A percentile compares a stretch with the other conserved stretches of the same genome.
These are phyloP conservation scores for Grosmannia clavigera DNA, from an alignment of 2,329 filamentous ascomycete species.

Conservation along the genomic window DNA sequence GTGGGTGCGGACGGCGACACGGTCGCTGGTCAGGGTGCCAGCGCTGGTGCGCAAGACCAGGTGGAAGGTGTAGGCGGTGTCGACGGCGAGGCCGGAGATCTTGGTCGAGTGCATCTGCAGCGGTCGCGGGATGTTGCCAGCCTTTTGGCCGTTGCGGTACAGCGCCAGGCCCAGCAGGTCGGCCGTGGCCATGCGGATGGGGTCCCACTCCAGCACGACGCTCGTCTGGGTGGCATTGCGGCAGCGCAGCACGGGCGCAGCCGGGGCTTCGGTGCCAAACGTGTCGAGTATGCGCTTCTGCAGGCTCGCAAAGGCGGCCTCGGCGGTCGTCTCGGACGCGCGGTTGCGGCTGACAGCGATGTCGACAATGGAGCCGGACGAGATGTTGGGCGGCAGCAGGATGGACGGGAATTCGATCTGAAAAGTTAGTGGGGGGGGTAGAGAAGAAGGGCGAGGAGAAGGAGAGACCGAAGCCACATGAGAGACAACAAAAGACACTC, in stretches of 20 bases:
- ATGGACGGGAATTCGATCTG: slow-evolving; percentile 99
- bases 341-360: slow-evolving; percentile 88
- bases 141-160: slow-evolving; percentile 94
- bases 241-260: slow-evolving; percentile 69
- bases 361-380: slow-evolving; percentile 93
- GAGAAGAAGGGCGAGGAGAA: background rate
- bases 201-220: slow-evolving; percentile 95
- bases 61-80: slow-evolving; percentile 93
- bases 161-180: slow-evolving; percentile 80
- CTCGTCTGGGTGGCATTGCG: slow-evolving; percentile 98
- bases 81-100: slow-evolving; percentile 90
- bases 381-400: slow-evolving; percentile 86
- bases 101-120: slow-evolving; percentile 87
- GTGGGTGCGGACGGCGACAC: slow-evolving; percentile 78
- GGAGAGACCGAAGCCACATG: slow-evolving; percentile 5
- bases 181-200: slow-evolving; percentile 82
- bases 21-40: slow-evolving; percentile 74
- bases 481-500: background rate
- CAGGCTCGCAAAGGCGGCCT: slow-evolving; percentile 67
- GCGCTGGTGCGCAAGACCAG: slow-evolving; percentile 82
- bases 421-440: background rate
- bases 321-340: slow-evolving; percentile 60
- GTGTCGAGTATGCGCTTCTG: slow-evolving; percentile 78
- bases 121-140: slow-evolving; percentile 83
- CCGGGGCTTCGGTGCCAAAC: slow-evolving; percentile 71